Conservation (phyloP, 2,329 filamentous ascomycete genomes). For the Botrytis deweyae region DNA sequence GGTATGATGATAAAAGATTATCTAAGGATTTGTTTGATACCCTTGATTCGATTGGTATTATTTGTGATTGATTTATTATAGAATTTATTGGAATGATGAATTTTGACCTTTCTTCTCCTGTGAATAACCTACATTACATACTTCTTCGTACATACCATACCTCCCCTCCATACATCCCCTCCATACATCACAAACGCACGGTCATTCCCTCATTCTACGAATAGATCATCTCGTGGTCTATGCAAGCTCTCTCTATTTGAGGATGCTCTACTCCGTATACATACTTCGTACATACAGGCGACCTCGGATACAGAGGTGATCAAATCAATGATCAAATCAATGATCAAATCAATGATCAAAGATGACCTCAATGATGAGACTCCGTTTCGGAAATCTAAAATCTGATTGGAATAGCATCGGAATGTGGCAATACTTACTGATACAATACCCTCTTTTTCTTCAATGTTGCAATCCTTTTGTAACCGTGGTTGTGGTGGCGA, state of each 20-base stretch:
- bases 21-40: no score
- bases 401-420: background rate
- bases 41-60: background rate
- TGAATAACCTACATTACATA: background rate
- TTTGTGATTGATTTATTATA: background rate
- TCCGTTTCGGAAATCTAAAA: background rate
- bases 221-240: constrained; percentile 1
- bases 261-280: background rate
- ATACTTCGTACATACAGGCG: background rate
- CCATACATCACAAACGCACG: background rate
- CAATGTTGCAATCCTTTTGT: background rate
- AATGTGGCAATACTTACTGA: no score
- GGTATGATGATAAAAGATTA: no score
- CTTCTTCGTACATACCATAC: no score
- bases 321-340: background rate
- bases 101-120: background rate
- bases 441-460: no score
- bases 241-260: constrained; percentile 5
- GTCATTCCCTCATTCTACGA: background rate
- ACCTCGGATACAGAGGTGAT: constrained; percentile 9
- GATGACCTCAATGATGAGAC: background rate
- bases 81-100: no score
- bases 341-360: background rate
- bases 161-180: no score
- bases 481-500: background rate